Base-by-base conservation (phyloP, 768 basidiomycete species). In the Filobasidium floriforme region DNA sequence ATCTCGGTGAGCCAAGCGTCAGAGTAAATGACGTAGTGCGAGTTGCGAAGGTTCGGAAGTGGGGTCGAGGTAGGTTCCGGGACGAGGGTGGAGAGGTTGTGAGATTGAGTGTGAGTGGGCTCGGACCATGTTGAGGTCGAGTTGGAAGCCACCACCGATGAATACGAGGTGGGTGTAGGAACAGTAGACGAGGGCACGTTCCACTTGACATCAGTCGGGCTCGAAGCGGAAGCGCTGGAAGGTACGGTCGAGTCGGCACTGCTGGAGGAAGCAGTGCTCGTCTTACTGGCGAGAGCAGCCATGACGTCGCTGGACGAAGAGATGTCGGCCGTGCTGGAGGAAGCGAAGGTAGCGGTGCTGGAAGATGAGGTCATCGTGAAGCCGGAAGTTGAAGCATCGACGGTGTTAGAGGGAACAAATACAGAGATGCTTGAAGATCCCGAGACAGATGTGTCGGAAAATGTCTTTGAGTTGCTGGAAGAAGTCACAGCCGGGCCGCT, bases 21-120 rank as follows among this genome's bases (percentile, higher is more conserved):
- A 1, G 75, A 68, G 69, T 76, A 76, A 61, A 76, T 72, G 22
- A 76, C 75, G 65, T 73, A 72, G 61, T 70, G 74, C 24, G 73
- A 69, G n/a, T 69, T 68, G 24, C 65, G 43, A 61, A 69, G 70
- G 26, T 14, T 61, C 19, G 41, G 41, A 26, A 29, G 24, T 26
- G 44, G 22, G 51, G 41, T 15, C 10, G 61, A 43, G 32, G 54
- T 40, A n/a, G 24, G 18, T 3, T 41, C 37, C 22, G 28, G 51
- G 10, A 29, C 29, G 6, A 44, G 32, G 60, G 57, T 29, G 18
- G 37, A 44, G 12, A 51, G 24, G 26, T 46, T 37, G 19, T 62
- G 60, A 12, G 57, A 52, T 19, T 10, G 37, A 26, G 59, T n/a
- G 46, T 49, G 46, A 49, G 61, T 11, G 7, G 40, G 14, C 10